These are phyloP conservation scores for Acacia acuminata DNA, from an alignment of 306 rosid species.

Conservation along the genomic window DNA sequence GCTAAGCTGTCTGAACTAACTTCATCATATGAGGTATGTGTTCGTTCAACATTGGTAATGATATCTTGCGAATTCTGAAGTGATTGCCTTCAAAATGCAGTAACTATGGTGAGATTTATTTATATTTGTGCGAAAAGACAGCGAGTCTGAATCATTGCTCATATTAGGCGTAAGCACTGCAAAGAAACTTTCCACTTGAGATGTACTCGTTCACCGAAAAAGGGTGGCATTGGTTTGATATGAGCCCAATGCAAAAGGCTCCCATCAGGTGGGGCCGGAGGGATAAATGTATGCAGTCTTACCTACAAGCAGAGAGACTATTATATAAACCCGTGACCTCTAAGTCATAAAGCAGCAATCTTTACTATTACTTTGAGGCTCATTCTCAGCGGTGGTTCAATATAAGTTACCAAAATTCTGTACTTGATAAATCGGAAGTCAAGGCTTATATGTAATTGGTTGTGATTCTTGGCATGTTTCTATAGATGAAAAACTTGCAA, in stretches of 20 bases:
- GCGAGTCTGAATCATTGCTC: background rate
- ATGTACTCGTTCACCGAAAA: too few species aligned
- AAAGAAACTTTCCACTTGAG: too few species aligned
- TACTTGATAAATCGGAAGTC: background rate
- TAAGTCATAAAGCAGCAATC: too few species aligned
- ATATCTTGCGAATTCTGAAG: slow-evolving; percentile 23
- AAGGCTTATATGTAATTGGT: background rate
- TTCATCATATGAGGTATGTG: slow-evolving; percentile 64
- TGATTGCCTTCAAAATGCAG: slow-evolving; percentile 16
- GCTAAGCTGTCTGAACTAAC: slow-evolving; percentile 81
- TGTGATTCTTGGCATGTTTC: slow-evolving; percentile 10
- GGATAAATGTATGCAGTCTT: too few species aligned
- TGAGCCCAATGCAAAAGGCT: too few species aligned
- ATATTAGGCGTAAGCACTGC: too few species aligned
- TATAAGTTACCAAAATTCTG: slow-evolving; percentile 3
- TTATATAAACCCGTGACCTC: too few species aligned
- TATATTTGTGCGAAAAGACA: slow-evolving; percentile 8
- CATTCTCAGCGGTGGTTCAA: background rate
- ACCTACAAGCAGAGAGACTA: too few species aligned
- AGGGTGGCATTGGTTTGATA: too few species aligned
- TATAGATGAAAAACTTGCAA: slow-evolving; percentile 11
- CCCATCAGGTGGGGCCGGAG: too few species aligned
- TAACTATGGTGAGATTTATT: slow-evolving; percentile 11
- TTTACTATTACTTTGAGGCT: too few species aligned
- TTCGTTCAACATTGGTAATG: slow-evolving; percentile 14